Evolutionary conservation across 2,329 filamentous ascomycete species (phyloP), one percentile per base, ranked within the genome.

Genomic region (Trichophyton rubrum): DNA sequence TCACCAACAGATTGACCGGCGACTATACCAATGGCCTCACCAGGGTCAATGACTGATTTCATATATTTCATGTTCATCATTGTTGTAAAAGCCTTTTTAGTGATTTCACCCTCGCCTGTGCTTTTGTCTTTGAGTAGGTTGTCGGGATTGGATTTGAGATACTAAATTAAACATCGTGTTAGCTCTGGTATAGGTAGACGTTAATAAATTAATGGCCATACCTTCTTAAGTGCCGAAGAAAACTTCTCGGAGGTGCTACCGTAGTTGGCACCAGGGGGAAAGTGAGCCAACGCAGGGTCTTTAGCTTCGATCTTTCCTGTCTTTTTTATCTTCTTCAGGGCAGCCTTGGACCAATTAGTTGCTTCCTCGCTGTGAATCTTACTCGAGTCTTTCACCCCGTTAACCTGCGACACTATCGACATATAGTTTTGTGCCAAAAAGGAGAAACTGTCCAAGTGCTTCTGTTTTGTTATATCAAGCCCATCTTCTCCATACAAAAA

Each of bases 401-500:
- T 85, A 60, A 96, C 82, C 64, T 89, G 85, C 41, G 89, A 82
- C 64, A 89, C 84, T 68, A 95, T 82, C 0, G 90, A 95, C 51
- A 84, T 79, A 67, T 92, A 83, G 71, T 99, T 99, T 70, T 89
- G 82, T 2, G 93, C 84, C 35, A 95, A 79, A 76, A 99, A 99
- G 66, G 87, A 86, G 73, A 96, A 97, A 70, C 97, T 86, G 43
- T 81, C 85, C 24, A 99, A 79, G 71, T 96, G 95, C 69, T 90
- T 93, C 67, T 95, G 89, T 74, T 96, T 97, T 1, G 89, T 89
- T 58, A 95, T 88, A 71, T 99, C 93, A 20, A 97, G 80, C 38
- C 92, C 93, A 69, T 99, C 93, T 73, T 99, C 93, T 62, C 93
- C 93, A 70, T 97, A 99, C 35, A 99, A 74, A 74, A 99, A 97